Evolutionary conservation across 2,329 filamentous ascomycete species (phyloP).

Genomic region (Cordyceps cateniannulata): DNA sequence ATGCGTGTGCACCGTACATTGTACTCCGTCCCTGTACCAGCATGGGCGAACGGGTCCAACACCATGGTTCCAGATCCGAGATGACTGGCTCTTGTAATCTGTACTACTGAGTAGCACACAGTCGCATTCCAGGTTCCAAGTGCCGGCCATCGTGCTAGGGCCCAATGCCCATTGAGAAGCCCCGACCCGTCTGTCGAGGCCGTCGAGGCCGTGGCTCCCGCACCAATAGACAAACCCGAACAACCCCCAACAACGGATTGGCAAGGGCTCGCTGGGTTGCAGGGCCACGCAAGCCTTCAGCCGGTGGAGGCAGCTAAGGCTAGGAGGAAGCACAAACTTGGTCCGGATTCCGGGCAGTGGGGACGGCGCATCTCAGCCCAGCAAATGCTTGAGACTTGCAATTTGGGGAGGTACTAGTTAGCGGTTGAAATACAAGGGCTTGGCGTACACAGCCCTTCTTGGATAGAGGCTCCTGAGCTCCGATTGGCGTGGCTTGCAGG

Average conservation of each 20-base stretch:
- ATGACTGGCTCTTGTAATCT: neutral
- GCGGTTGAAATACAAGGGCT: neutral
- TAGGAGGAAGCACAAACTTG: neutral
- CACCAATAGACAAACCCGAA: constrained; percentile 4
- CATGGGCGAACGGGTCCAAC: neutral
- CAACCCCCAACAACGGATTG: neutral
- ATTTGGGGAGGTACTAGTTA: neutral
- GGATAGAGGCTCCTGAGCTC: neutral
- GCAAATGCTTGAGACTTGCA: neutral
- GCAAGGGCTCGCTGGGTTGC: neutral
- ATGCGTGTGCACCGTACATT: neutral
- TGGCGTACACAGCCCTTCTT: constrained; percentile 7
- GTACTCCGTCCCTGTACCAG: neutral
- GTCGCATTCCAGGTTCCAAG: neutral
- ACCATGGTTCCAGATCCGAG: neutral
- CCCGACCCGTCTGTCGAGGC: neutral
- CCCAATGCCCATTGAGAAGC: neutral
- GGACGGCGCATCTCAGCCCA: constrained; percentile 4
- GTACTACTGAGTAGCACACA: too few species aligned
- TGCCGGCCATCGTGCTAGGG: neutral
- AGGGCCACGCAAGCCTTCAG: constrained; percentile 10
- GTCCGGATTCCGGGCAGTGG: constrained; percentile 11
- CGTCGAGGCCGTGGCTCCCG: neutral
- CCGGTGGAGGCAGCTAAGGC: constrained; percentile 1
- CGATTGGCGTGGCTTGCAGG: neutral